Evolutionary conservation across 495 filamentous ascomycete species (phyloP).

Genomic region (Zalerion maritima): DNA sequence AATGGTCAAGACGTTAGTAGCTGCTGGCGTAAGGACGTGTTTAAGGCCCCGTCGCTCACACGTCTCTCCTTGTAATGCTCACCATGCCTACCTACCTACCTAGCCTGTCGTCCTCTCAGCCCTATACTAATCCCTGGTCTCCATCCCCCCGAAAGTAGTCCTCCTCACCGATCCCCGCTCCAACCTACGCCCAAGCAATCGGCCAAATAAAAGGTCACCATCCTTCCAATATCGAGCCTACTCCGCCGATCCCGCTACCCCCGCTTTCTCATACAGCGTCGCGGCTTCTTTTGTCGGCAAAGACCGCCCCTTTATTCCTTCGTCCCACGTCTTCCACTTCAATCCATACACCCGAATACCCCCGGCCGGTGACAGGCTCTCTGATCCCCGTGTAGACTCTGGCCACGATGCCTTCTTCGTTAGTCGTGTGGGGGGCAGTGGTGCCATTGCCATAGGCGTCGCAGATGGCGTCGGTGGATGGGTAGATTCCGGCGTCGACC

Average conservation of each 20-base stretch:
- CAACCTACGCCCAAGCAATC: too few species aligned
- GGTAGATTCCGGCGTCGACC: slow-evolving; percentile 79
- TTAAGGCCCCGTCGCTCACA: too few species aligned
- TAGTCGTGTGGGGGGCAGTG: slow-evolving; percentile 47
- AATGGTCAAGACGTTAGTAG: too few species aligned
- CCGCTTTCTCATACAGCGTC: slow-evolving; percentile 45
- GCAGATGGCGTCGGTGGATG: slow-evolving; percentile 94
- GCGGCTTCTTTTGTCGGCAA: slow-evolving; percentile 67
- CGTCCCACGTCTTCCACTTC: slow-evolving; percentile 60
- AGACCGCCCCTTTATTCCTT: slow-evolving; percentile 53
- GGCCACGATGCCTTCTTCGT: slow-evolving; percentile 97
- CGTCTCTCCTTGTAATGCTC: too few species aligned
- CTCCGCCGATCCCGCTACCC: slow-evolving; percentile 7
- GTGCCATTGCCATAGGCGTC: slow-evolving; percentile 62
- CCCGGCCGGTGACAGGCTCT: slow-evolving; percentile 34
- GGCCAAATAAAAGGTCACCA: too few species aligned
- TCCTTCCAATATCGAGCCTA: too few species aligned
- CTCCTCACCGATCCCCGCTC: too few species aligned
- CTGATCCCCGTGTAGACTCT: slow-evolving; percentile 50
- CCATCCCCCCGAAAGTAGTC: too few species aligned
- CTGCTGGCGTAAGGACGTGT: too few species aligned
- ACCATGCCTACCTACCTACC: too few species aligned
- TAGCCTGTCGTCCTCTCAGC: too few species aligned
- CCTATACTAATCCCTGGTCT: too few species aligned
- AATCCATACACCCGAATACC: slow-evolving; percentile 45